Evolutionary conservation across 768 basidiomycete species (phyloP).

Genomic region (Amanita rimosa): DNA sequence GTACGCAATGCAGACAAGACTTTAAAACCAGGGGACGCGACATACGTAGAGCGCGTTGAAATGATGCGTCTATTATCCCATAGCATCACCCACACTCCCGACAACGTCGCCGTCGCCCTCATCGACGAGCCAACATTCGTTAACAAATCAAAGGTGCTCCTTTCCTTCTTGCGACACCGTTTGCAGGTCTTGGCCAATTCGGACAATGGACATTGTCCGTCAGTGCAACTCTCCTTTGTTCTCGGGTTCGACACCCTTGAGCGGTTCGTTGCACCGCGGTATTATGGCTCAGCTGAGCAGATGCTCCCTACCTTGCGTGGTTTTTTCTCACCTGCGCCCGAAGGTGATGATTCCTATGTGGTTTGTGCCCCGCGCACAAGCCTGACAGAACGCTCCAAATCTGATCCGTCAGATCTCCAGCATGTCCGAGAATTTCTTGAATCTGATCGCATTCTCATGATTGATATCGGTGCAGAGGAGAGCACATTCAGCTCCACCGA

Average conservation of each 20-base stretch:
- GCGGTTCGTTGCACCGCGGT: slow-evolving; percentile 65
- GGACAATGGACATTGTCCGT: slow-evolving; percentile 5
- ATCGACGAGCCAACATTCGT: slow-evolving; percentile 86
- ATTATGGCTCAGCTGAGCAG: slow-evolving; percentile 44
- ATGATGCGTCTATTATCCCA: slow-evolving; percentile 74
- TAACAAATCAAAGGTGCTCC: slow-evolving; percentile 58
- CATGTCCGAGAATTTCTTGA: slow-evolving; percentile 39
- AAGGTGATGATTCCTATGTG: slow-evolving; percentile 47
- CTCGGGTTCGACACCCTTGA: slow-evolving; percentile 81
- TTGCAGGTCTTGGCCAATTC: slow-evolving; percentile 14
- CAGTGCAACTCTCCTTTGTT: slow-evolving; percentile 51
- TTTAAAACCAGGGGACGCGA: slow-evolving; percentile 59
- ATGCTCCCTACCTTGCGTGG: slow-evolving; percentile 46
- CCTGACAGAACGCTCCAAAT: slow-evolving; percentile 4
- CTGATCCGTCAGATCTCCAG: slow-evolving; percentile 12
- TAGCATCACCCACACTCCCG: slow-evolving; percentile 22
- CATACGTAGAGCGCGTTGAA: slow-evolving; percentile 66
- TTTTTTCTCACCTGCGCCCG: slow-evolving; percentile 40
- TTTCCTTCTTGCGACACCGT: slow-evolving; percentile 32
- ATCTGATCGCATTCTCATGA: slow-evolving; percentile 39
- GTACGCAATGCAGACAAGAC: slow-evolving; percentile 82
- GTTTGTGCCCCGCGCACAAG: slow-evolving; percentile 50
- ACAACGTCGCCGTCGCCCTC: slow-evolving; percentile 67
- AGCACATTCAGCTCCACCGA: slow-evolving; percentile 59
- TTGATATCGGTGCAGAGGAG: slow-evolving; percentile 48